These are phyloP conservation scores for Cercospora canescens DNA, from an alignment of 2,329 filamentous ascomycete species.

Conservation along the genomic window DNA sequence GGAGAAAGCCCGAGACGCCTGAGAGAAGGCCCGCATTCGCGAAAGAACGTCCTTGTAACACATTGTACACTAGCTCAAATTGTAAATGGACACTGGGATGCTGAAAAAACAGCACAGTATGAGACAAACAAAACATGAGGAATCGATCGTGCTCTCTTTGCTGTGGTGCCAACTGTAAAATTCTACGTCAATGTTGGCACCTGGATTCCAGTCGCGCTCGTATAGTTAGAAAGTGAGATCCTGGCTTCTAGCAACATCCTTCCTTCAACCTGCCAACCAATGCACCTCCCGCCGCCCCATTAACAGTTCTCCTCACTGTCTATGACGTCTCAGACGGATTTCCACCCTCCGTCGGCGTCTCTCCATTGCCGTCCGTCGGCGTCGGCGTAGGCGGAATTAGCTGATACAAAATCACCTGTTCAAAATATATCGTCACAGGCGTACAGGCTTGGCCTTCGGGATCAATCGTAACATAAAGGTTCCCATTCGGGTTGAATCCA, in stretches of 20 bases:
- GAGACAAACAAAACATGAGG: neutral
- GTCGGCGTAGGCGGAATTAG: neutral
- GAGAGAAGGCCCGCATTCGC: neutral
- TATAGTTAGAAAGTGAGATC: too few relatives aligned
- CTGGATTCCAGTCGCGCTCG: too few relatives aligned
- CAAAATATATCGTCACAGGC: neutral
- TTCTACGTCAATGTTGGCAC: too few relatives aligned
- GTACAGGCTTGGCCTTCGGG: neutral
- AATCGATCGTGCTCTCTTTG: neutral
- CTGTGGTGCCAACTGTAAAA: neutral
- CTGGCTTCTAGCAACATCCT: too few relatives aligned
- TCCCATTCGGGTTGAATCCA: neutral
- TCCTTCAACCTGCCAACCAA: too few relatives aligned
- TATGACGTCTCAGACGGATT: neutral
- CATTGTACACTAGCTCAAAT: neutral
- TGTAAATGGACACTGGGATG: neutral
- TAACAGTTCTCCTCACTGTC: too few relatives aligned
- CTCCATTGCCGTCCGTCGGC: neutral
- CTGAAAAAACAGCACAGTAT: neutral
- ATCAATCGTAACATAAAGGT: neutral
- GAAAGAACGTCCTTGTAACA: neutral
- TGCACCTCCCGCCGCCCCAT: too few relatives aligned
- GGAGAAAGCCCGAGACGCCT: neutral
- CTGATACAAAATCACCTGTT: neutral
- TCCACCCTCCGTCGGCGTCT: neutral